Conservation (phyloP, 345 rosid genomes). For the Lenwebbia sp. region DNA sequence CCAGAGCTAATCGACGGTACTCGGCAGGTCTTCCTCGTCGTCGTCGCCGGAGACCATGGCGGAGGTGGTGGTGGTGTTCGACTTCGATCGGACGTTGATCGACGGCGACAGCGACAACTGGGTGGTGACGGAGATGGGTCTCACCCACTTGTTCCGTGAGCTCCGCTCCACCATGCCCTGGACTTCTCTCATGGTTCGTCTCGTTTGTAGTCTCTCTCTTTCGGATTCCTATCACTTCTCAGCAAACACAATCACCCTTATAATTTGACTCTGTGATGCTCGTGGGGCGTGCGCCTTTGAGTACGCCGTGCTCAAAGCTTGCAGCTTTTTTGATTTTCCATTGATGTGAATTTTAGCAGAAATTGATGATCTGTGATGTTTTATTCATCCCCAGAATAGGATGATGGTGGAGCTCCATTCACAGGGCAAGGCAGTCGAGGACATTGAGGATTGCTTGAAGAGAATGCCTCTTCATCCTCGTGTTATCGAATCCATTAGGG, state of each 20-base stretch:
- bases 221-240: background rate
- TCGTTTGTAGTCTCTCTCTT: background rate
- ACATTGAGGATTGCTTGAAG: constrained; percentile 50
- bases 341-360: background rate
- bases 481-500: constrained; percentile 36
- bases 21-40: background rate
- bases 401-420: constrained; percentile 78
- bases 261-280: background rate
- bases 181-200: constrained; percentile 72
- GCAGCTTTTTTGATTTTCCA: background rate
- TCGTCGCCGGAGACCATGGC: background rate
- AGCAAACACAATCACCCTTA: background rate
- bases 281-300: background rate
- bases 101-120: constrained; percentile 74
- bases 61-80: constrained; percentile 45
- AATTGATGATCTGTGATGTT: background rate
- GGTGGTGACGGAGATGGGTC: constrained; percentile 80
- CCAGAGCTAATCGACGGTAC: too few species aligned
- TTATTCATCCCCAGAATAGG: constrained; percentile 33
- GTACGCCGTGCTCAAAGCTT: background rate
- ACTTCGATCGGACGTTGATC: constrained; percentile 84
- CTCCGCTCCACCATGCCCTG: constrained; percentile 63
- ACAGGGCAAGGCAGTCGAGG: constrained; percentile 47
- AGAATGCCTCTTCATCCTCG: constrained; percentile 37
- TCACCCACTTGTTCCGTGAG: constrained; percentile 48